Evolutionary conservation across 169 alveolate species (phyloP), one percentile per base, ranked within the genome.

Genomic region (Eimeria falciformis): DNA sequence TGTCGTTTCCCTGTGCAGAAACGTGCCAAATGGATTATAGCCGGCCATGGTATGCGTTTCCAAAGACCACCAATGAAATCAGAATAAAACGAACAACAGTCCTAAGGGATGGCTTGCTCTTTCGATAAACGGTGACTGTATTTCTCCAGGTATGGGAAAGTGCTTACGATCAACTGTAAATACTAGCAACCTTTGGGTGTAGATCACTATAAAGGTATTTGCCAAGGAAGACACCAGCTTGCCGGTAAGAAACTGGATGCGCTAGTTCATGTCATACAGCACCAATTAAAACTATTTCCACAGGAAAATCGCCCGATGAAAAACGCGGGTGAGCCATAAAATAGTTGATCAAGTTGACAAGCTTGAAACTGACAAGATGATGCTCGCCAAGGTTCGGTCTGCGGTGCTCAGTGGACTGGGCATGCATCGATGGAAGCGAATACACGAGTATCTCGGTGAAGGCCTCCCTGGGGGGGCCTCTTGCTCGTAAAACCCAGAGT

Each of bases 61-160:
- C 40, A 23, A n/a, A n/a, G 40, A 0, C 33, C 1, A 0, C n/a
- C 84, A 45, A 40, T 23, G 17, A 21, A 12, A 40, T 53, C 56
- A 3, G 82, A 14, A 18, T 27, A 27, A 23, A 14, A 69, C 45
- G 29, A 69, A 23, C 79, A 2, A n/a, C 90, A 84, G 91, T 47
- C 91, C 91, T 21, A 62, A 62, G 33, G 91, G 82, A 33, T 84
- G 91, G 91, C 23, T 84, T 43, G 73, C 73, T 47, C 82, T 84
- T 27, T 29, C 91, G 1, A 17, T 29, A 2, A 66, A 69, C 29
- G 53, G 82, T 12, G 55, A 37, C 46, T 84, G 91, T 82, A 25
- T 62, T 9, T 40, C 91, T 11, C 91, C 91, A 14, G 91, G 91
- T 84, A 65, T 0, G 91, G 3, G 29, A 25, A 5, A n/a, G 27